Evolutionary conservation across 140 eudicot species (phyloP).

Genomic region (Ambrosia hybrid): DNA sequence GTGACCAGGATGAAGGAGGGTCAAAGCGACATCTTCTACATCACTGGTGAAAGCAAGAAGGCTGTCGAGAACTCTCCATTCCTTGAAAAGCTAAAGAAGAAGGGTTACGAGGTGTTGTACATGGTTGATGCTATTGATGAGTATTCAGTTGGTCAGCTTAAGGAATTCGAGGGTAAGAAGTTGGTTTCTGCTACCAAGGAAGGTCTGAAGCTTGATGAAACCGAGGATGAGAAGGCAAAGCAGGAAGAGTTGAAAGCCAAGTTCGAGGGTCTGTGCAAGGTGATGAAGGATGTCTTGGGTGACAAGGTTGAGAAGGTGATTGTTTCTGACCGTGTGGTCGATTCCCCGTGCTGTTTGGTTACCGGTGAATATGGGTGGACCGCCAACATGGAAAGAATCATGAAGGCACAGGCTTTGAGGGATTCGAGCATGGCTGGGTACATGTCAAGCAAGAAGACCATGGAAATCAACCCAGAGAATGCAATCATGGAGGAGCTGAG

Average conservation of each 20-base stretch:
- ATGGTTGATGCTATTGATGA: conserved; percentile 97
- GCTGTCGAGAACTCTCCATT: conserved; percentile 95
- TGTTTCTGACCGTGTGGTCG: conserved; percentile 92
- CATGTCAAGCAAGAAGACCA: conserved; percentile 90
- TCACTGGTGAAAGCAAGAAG: conserved; percentile 95
- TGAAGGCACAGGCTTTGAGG: conserved; percentile 92
- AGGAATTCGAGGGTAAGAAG: conserved; percentile 93
- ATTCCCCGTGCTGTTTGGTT: conserved; percentile 89
- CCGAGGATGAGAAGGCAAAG: conserved; percentile 73
- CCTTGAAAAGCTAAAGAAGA: conserved; percentile 85
- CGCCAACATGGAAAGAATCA: conserved; percentile 92
- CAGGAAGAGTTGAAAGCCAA: conserved; percentile 65
- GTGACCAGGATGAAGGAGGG: conserved; percentile 95
- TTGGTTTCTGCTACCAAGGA: conserved; percentile 90
- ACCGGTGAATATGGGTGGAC: conserved; percentile 97
- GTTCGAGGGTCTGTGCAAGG: conserved; percentile 91
- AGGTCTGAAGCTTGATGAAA: conserved; percentile 85
- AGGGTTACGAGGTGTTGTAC: conserved; percentile 81
- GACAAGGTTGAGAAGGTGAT: conserved; percentile 90
- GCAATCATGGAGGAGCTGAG: conserved; percentile 92
- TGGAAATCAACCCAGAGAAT: conserved; percentile 90
- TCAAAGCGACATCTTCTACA: conserved; percentile 73
- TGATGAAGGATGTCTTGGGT: conserved; percentile 85
- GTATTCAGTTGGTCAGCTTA: conserved; percentile 80
- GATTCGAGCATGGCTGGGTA: conserved; percentile 95